These are phyloP conservation scores for Scutellaria minor DNA, from an alignment of 257 asterid genomes.

Conservation along the genomic window DNA sequence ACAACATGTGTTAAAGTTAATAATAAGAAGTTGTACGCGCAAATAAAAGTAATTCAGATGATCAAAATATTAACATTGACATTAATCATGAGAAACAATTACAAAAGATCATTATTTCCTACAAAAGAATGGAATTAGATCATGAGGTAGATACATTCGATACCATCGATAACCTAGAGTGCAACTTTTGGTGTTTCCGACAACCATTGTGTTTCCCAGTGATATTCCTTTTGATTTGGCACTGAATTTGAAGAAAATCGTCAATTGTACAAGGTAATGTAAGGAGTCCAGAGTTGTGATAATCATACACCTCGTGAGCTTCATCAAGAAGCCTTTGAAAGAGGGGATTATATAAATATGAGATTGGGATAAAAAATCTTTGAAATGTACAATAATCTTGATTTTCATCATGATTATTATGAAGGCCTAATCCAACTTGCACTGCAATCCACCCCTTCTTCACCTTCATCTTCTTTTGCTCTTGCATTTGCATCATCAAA, in stretches of 20 bases:
- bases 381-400: background rate
- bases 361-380: constrained; percentile 32
- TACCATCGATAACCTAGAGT: too few species aligned
- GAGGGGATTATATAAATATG: constrained; percentile 21
- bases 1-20: too few species aligned
- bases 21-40: too few species aligned
- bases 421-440: constrained; percentile 36
- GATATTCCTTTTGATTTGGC: background rate
- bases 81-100: too few species aligned
- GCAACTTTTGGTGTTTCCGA: too few species aligned
- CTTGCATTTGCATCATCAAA: background rate
- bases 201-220: too few species aligned
- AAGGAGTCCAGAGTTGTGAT: constrained; percentile 14
- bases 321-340: constrained; percentile 23
- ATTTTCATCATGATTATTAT: background rate
- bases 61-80: too few species aligned
- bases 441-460: constrained; percentile 44
- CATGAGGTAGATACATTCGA: too few species aligned
- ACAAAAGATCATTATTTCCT: too few species aligned
- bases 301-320: constrained; percentile 28
- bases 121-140: too few species aligned
- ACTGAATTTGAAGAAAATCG: constrained; percentile 22
- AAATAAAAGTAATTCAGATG: too few species aligned
- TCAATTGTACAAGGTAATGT: constrained; percentile 25
- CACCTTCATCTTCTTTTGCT: constrained; percentile 30